Percentiles rank a stretch among this genome's conserved stretches.
Conservation (phyloP, 306 rosid species). For the Trifolium repens region DNA sequence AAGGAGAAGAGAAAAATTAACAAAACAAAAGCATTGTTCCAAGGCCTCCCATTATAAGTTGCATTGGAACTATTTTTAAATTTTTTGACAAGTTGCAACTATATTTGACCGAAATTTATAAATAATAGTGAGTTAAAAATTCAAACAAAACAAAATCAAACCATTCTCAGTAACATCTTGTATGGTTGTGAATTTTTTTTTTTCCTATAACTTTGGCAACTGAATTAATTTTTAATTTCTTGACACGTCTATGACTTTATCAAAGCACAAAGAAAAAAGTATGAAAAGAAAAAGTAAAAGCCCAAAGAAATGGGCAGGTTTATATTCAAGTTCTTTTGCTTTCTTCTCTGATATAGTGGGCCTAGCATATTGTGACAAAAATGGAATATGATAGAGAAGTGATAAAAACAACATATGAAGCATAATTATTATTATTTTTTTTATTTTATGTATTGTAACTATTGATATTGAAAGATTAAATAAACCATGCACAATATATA, state of each 20-base stretch:
- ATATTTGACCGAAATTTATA: neutral
- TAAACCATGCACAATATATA: slow-evolving; percentile 9
- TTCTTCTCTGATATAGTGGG: slow-evolving; percentile 36
- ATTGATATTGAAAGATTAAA: neutral
- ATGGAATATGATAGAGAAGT: slow-evolving; percentile 19
- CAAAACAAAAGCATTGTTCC: neutral
- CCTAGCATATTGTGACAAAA: slow-evolving; percentile 39
- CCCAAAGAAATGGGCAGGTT: slow-evolving; percentile 27
- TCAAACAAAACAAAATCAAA: neutral
- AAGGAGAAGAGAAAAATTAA: no score
- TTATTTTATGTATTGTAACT: neutral
- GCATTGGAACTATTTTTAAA: no score
- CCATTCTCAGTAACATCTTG: neutral
- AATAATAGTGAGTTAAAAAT: slow-evolving; percentile 7
- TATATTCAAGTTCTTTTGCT: slow-evolving; percentile 45
- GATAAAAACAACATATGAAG: slow-evolving; percentile 29
- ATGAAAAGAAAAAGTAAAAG: slow-evolving; percentile 36
- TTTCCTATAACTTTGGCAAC: neutral
- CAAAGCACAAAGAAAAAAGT: slow-evolving; percentile 50
- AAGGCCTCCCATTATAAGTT: neutral
- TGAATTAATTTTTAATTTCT: slow-evolving; percentile 6
- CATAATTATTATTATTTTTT: neutral
- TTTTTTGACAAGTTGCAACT: neutral
- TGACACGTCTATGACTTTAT: slow-evolving; percentile 37
- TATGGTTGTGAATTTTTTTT: no score